Evolutionary conservation across 805 yeast genomes (phyloP).

Genomic region (Wickerhamomyces silvicola): DNA sequence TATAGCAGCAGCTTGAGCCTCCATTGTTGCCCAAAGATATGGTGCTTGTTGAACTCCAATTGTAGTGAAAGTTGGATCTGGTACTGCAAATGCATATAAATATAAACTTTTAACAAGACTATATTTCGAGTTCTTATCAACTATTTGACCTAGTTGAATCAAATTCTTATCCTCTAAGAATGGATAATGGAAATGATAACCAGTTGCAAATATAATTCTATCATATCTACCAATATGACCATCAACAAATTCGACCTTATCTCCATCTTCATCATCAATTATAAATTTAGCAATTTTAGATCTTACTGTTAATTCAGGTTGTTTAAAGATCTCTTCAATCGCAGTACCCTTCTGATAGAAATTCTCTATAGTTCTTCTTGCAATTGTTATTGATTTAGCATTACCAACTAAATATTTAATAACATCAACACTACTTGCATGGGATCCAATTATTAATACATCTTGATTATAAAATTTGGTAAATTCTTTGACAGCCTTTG

Average conservation of each 20-base stretch:
- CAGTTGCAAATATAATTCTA: constrained; percentile 41
- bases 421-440: constrained; percentile 33
- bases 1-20: constrained; percentile 40
- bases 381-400: constrained; percentile 41
- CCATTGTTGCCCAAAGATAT: constrained; percentile 40
- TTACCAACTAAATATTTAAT: constrained; percentile 31
- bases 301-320: constrained; percentile 24
- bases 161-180: constrained; percentile 21
- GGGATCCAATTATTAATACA: constrained; percentile 35
- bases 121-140: constrained; percentile 1
- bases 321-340: constrained; percentile 26
- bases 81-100: constrained; percentile 31
- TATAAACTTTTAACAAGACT: constrained; percentile 20
- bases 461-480: constrained; percentile 4
- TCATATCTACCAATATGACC: constrained; percentile 28
- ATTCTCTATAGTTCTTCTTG: constrained; percentile 50
- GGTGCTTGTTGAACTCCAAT: constrained; percentile 35
- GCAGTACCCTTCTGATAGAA: constrained; percentile 37
- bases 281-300: constrained; percentile 26
- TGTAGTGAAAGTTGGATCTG: constrained; percentile 38
- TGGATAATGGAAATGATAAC: constrained; percentile 40
- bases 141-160: constrained; percentile 1
- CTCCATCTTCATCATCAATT: constrained; percentile 9
- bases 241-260: constrained; percentile 25
- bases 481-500: constrained; percentile 31